These are phyloP conservation scores for Penicillium coffeae DNA, from an alignment of 495 filamentous ascomycete genomes.

Conservation along the genomic window DNA sequence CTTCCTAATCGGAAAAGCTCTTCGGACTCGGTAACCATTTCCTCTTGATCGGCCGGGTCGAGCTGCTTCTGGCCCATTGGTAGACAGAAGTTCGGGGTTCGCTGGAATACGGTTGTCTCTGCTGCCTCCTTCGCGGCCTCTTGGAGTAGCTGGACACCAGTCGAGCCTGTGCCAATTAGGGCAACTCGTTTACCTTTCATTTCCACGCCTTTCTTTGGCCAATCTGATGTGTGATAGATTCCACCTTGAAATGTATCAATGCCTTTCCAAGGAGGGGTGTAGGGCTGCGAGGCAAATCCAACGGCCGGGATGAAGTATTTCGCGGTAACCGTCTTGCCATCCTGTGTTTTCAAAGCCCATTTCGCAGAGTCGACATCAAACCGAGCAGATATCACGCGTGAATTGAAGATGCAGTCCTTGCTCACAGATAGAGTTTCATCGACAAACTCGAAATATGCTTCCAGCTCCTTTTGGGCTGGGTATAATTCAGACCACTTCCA, in stretches of 20 bases:
- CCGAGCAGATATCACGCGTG: conserved; percentile 39
- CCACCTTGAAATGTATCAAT: conserved; percentile 50
- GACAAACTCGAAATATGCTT: conserved; percentile 54
- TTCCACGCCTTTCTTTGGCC: conserved; percentile 50
- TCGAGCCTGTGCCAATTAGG: conserved; percentile 58
- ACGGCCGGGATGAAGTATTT: conserved; percentile 48
- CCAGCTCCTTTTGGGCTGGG: conserved; percentile 47
- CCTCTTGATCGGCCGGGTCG: background rate
- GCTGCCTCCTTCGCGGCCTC: conserved; percentile 39
- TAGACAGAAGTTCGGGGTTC: conserved; percentile 52
- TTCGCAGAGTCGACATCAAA: conserved; percentile 29
- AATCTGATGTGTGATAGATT: conserved; percentile 55
- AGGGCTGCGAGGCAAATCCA: conserved; percentile 30
- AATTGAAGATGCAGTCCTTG: conserved; percentile 50
- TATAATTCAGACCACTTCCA: conserved; percentile 54
- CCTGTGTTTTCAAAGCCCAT: conserved; percentile 48
- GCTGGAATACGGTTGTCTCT: conserved; percentile 47
- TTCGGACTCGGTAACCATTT: background rate
- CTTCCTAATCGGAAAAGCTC: background rate
- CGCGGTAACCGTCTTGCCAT: conserved; percentile 41
- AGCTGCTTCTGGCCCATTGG: conserved; percentile 40
- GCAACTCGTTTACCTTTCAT: conserved; percentile 48
- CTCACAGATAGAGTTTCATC: conserved; percentile 46
- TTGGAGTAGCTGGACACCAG: conserved; percentile 56
- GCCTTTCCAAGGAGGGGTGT: conserved; percentile 48